Evolutionary conservation across 2,329 filamentous ascomycete species (phyloP).

Genomic region (Fusarium sp.): DNA sequence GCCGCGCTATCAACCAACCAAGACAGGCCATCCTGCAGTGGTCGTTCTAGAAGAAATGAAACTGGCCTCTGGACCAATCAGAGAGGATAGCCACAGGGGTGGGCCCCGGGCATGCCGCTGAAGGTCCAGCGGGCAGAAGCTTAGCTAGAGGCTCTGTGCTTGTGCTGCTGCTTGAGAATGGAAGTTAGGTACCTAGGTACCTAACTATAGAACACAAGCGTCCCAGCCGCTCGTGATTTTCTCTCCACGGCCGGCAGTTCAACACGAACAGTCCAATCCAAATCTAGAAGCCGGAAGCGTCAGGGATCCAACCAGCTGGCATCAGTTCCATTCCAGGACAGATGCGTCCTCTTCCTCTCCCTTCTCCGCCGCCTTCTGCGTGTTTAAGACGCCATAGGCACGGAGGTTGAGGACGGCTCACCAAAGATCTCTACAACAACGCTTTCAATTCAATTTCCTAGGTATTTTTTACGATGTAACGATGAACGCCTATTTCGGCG

Average conservation of each 20-base stretch:
- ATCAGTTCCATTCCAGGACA: slow-evolving; percentile 34
- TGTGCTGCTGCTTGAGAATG: background rate
- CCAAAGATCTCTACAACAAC: too few relatives aligned
- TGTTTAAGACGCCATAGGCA: background rate
- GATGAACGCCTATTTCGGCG: background rate
- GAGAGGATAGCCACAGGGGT: background rate
- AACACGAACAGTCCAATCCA: slow-evolving; percentile 13
- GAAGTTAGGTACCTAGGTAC: too few relatives aligned
- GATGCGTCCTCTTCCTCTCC: too few relatives aligned
- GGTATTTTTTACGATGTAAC: too few relatives aligned
- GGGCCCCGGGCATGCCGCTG: slow-evolving; percentile 6
- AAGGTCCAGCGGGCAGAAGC: slow-evolving; percentile 26
- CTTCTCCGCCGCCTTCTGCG: too few relatives aligned
- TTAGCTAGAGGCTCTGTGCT: slow-evolving; percentile 23
- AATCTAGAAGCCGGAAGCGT: background rate
- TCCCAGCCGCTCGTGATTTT: slow-evolving; percentile 8
- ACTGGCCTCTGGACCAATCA: slow-evolving; percentile 11
- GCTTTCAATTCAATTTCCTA: too few relatives aligned
- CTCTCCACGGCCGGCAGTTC: slow-evolving; percentile 12
- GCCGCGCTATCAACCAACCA: background rate
- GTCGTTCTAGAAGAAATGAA: slow-evolving; percentile 31
- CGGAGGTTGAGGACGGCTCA: too few relatives aligned
- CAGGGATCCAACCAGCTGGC: slow-evolving; percentile 13
- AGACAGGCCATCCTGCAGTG: slow-evolving; percentile 6
- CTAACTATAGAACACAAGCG: too few relatives aligned